Conservation (phyloP, 352 stramenopile species). For the Pythium oligandrum region DNA sequence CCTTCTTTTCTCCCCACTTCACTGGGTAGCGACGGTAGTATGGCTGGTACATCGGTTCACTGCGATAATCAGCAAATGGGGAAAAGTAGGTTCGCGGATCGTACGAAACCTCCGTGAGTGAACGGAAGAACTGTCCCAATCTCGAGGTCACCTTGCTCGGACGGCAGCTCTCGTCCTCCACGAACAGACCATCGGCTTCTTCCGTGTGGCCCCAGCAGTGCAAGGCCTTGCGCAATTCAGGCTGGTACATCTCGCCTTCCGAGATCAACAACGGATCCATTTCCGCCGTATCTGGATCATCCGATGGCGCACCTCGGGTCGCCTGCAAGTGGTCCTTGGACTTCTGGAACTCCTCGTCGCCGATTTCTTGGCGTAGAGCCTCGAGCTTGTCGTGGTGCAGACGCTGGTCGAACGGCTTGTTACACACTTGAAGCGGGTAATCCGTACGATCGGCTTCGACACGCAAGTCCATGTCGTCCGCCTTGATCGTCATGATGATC, state of each 20-base stretch:
- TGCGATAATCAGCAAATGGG: constrained; percentile 70
- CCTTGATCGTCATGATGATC: constrained; percentile 81
- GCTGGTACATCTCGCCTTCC: constrained; percentile 58
- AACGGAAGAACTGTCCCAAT: constrained; percentile 43
- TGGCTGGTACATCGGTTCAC: constrained; percentile 64
- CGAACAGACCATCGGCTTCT: constrained; percentile 58
- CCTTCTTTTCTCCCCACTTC: constrained; percentile 57
- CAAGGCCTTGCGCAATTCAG: constrained; percentile 42
- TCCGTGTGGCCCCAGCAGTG: constrained; percentile 73
- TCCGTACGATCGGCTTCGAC: constrained; percentile 67
- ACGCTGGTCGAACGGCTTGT: constrained; percentile 55
- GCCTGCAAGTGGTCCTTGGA: constrained; percentile 56
- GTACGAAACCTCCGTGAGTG: constrained; percentile 60
- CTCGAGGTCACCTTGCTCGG: constrained; percentile 7
- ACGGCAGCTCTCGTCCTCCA: constrained; percentile 41
- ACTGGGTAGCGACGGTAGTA: constrained; percentile 82
- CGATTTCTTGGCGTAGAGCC: constrained; percentile 43
- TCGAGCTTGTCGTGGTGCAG: constrained; percentile 56
- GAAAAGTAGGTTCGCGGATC: constrained; percentile 80
- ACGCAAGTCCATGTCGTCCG: constrained; percentile 68
- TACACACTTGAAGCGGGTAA: constrained; percentile 72
- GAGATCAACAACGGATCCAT: constrained; percentile 73
- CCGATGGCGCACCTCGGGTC: constrained; percentile 31
- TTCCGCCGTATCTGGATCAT: constrained; percentile 41
- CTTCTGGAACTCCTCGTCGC: constrained; percentile 36